Conservation (phyloP, 768 basidiomycete genomes). For the Tulasnella sp. region DNA sequence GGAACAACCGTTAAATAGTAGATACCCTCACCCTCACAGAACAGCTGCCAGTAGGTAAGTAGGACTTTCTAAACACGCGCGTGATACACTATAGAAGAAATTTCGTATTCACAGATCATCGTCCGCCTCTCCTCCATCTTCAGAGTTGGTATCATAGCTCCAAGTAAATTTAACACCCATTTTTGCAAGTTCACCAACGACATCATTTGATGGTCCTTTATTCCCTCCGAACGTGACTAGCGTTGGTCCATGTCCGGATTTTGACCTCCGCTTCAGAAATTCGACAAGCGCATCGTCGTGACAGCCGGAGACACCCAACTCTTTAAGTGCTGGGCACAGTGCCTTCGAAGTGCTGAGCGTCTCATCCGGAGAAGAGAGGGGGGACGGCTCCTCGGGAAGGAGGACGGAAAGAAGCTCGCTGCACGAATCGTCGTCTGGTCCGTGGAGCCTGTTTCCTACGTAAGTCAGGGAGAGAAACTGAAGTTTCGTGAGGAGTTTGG, state of each 20-base stretch:
- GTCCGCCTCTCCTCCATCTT: background rate
- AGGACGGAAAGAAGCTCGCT: background rate
- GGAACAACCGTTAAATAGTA: too few species aligned
- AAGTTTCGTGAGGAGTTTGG: background rate
- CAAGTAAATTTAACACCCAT: background rate
- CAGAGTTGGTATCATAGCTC: background rate
- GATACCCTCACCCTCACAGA: too few species aligned
- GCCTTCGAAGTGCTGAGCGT: background rate
- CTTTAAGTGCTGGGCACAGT: background rate
- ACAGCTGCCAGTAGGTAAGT: too few species aligned
- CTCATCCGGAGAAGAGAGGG: background rate
- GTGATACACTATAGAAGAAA: too few species aligned
- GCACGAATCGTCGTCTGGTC: background rate
- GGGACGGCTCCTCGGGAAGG: background rate
- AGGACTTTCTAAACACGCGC: too few species aligned
- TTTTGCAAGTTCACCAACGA: background rate
- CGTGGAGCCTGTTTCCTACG: background rate
- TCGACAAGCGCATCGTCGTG: background rate
- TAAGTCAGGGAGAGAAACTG: background rate
- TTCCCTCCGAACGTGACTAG: background rate
- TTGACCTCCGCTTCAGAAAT: background rate
- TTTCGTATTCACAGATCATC: too few species aligned
- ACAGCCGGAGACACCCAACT: background rate
- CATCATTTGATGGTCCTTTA: background rate
- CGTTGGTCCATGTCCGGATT: background rate